Base-by-base conservation (phyloP, 2,329 filamentous ascomycete genomes). In the Cladosporium halotolerans region DNA sequence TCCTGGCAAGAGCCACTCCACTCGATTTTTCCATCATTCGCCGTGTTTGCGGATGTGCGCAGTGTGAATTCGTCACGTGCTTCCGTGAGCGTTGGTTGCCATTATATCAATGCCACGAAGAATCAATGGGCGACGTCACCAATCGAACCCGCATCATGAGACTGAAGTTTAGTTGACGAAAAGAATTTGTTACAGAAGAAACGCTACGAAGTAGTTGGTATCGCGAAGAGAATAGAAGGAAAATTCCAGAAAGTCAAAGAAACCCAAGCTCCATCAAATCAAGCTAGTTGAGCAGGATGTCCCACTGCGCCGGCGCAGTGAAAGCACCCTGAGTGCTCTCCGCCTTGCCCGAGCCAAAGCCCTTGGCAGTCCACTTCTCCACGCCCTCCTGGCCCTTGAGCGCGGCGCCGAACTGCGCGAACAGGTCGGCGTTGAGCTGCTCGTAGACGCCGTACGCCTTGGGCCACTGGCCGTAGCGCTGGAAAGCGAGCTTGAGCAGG, bases 361-460 rank as follows among this genome's bases (percentile, higher is more conserved):
- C 66, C 62, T 76, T 74, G 10, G 72, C 62, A 50, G 70, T 63
- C 76, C 75, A 77, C 65, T 74, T 76, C 65, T 77, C 75, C 0
- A 75, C 71, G 1, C 73, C 73, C 54, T 73, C 70, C 0, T 70
- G 62, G 1, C 68, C 70, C 59, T 72, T 70, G 61, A 77, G 63
- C 28, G 70, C 66, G 4, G 59, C 53, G 3, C 64, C 63, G 57
- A 72, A 79, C 14, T 65, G 63, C 4, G 65, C 59, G 63, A 75
- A 76, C 6, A 78, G 47, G 45, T 75, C 68, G 0, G 69, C 70
- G 45, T 74, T 76, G 49, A 80, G 62, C 4, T 66, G 67, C 61
- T 77, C 71, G 57, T 79, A 79, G 60, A 77, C 74, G 8, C 57
- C 63, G 58, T 72, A 74, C 4, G 72, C 65, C 67, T 78, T 80